phyloP scores from a whole-genome alignment of 2,329 filamentous ascomycete genomes.

The Xylaria multiplex region DNA sequence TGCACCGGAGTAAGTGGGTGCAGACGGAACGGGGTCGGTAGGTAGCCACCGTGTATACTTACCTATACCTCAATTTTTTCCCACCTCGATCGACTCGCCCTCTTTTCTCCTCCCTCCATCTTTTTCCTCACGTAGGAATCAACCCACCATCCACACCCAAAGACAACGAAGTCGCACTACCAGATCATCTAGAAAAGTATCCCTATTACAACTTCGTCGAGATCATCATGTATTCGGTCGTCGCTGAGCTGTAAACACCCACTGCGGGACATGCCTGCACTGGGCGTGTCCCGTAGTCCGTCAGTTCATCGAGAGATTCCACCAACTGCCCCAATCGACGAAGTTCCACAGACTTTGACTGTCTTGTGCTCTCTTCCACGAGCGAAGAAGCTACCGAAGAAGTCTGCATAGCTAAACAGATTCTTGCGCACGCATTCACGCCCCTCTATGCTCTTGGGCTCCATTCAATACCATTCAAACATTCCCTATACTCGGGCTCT shows the following conservation, averaged over 20 bases:
- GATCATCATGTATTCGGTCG: constrained; percentile 74
- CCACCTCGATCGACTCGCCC: constrained; percentile 36
- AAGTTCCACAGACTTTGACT: constrained; percentile 69
- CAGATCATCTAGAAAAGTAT: constrained; percentile 45
- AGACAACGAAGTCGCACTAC: constrained; percentile 76
- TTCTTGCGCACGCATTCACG: constrained; percentile 41
- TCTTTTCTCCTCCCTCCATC: constrained; percentile 48
- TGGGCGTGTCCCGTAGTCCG: constrained; percentile 78
- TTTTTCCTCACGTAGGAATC: constrained; percentile 50
- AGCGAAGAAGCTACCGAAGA: constrained; percentile 40
- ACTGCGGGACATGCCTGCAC: constrained; percentile 74
- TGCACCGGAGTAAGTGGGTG: constrained; percentile 25
- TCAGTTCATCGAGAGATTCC: constrained; percentile 82
- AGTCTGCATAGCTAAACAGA: constrained; percentile 50
- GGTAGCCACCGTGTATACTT: constrained; percentile 38
- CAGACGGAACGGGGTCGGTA: constrained; percentile 30
- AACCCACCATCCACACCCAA: constrained; percentile 51
- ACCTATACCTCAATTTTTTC: constrained; percentile 43
- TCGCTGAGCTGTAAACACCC: constrained; percentile 93
- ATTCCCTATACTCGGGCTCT: constrained; percentile 24
- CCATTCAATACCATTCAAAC: constrained; percentile 27
- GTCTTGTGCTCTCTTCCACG: constrained; percentile 51
- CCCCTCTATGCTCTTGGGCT: constrained; percentile 37
- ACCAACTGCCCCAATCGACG: constrained; percentile 69
- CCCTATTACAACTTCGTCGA: constrained; percentile 72